These are phyloP conservation scores for Pseudonitzschia multiseries DNA, from an alignment of 108 stramenopile genomes.

Conservation along the genomic window DNA sequence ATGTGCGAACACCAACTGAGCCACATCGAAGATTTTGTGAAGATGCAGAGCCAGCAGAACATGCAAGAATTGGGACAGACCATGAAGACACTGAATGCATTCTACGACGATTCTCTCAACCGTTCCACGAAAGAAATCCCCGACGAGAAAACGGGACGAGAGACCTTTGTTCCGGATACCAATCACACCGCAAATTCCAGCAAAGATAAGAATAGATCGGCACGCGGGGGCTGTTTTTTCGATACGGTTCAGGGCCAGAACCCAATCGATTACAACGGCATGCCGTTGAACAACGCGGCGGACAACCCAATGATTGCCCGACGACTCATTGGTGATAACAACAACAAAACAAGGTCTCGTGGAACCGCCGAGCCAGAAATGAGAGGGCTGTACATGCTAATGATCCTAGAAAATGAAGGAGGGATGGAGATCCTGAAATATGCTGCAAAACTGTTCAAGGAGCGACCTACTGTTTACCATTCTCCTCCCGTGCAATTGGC, in stretches of 20 bases:
- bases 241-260: slow-evolving; percentile 60
- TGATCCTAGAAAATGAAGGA: slow-evolving; percentile 86
- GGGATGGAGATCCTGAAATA: slow-evolving; percentile 93
- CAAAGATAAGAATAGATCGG: neutral
- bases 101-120: slow-evolving; percentile 78
- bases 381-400: slow-evolving; percentile 81
- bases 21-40: slow-evolving; percentile 80
- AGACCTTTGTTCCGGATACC: slow-evolving; percentile 22
- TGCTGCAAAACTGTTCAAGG: slow-evolving; percentile 62
- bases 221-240: slow-evolving; percentile 47
- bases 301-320: slow-evolving; percentile 25
- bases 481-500: slow-evolving; percentile 86
- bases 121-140: slow-evolving; percentile 66
- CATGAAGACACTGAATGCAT: slow-evolving; percentile 85
- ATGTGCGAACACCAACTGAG: slow-evolving; percentile 88
- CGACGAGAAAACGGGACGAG: slow-evolving; percentile 35
- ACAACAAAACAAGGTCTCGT: slow-evolving; percentile 32
- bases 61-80: slow-evolving; percentile 88
- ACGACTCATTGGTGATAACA: slow-evolving; percentile 67
- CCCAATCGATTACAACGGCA: slow-evolving; percentile 79
- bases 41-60: slow-evolving; percentile 86
- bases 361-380: slow-evolving; percentile 90
- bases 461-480: slow-evolving; percentile 69
- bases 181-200: neutral
- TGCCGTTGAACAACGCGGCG: slow-evolving; percentile 48